Conservation (phyloP, 495 filamentous ascomycete species). For the Pyrenopolyporus hunteri region DNA sequence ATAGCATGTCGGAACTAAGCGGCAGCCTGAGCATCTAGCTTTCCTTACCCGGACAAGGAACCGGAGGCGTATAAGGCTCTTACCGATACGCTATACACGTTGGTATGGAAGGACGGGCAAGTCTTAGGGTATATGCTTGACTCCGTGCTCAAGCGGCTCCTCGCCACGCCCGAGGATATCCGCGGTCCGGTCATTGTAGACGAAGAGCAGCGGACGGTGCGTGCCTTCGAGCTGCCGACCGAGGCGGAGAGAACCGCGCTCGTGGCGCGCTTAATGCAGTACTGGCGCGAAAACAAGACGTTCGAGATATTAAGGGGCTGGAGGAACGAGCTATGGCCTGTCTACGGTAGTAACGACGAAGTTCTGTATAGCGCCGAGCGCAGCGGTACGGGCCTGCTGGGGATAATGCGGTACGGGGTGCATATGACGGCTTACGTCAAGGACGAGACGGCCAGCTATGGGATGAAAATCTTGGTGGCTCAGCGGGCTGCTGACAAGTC, state of each 20-base stretch:
- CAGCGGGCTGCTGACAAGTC: conserved; percentile 75
- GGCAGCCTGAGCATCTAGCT: conserved; percentile 51
- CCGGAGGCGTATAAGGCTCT: conserved; percentile 56
- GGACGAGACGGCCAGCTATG: conserved; percentile 55
- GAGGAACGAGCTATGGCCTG: conserved; percentile 86
- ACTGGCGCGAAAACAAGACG: conserved; percentile 65
- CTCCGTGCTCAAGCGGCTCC: conserved; percentile 61
- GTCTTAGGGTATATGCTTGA: conserved; percentile 68
- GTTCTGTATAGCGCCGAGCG: conserved; percentile 81
- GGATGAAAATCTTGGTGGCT: conserved; percentile 84
- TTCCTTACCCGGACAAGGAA: conserved; percentile 68
- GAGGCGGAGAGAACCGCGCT: conserved; percentile 64
- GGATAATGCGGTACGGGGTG: conserved; percentile 85
- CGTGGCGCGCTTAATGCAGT: conserved; percentile 62
- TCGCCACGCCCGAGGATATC: conserved; percentile 52
- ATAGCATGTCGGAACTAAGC: neutral
- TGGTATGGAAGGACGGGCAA: conserved; percentile 57
- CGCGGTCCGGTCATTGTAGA: conserved; percentile 62
- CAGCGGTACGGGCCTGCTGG: conserved; percentile 78
- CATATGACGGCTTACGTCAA: conserved; percentile 81
- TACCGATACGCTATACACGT: conserved; percentile 58
- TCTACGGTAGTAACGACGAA: conserved; percentile 69
- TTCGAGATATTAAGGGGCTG: conserved; percentile 83
- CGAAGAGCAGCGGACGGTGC: conserved; percentile 53
- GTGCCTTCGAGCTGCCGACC: conserved; percentile 54